A percentile compares a stretch with the other conserved stretches of the same genome.
Evolutionary conservation across 306 rosid genomes (phyloP).

Genomic region (Styphnolobium japonicum): DNA sequence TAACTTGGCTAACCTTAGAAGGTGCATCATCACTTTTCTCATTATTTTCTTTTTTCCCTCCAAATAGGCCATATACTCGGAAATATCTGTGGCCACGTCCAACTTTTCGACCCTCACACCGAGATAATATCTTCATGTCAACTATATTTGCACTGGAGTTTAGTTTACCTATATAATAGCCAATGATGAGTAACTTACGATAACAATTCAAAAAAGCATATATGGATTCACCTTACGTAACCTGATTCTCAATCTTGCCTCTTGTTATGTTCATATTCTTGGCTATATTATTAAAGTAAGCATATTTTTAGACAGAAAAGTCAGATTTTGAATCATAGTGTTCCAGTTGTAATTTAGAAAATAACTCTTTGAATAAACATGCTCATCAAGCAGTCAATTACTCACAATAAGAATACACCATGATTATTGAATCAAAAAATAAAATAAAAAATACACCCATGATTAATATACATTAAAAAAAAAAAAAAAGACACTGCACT

Average conservation of each 20-base stretch:
- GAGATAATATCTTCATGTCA: slow-evolving; percentile 38
- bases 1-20: slow-evolving; percentile 56
- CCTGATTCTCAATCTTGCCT: not conserved
- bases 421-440: too few species aligned
- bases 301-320: not conserved
- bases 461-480: too few species aligned
- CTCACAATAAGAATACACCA: not conserved
- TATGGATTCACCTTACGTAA: not conserved
- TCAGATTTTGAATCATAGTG: not conserved
- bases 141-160: slow-evolving; percentile 41
- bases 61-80: slow-evolving; percentile 49
- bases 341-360: not conserved
- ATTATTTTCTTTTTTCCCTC: slow-evolving; percentile 66
- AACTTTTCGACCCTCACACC: slow-evolving; percentile 22
- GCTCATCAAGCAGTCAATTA: not conserved
- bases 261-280: not conserved
- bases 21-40: slow-evolving; percentile 60
- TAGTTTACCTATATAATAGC: slow-evolving; percentile 41
- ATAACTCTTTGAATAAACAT: not conserved
- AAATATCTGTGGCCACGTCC: slow-evolving; percentile 38
- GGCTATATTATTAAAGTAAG: not conserved
- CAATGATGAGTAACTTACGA: not conserved
- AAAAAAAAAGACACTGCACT: not conserved
- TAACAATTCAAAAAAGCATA: not conserved
- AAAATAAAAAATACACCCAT: too few species aligned